Evolutionary conservation across 2,329 filamentous ascomycete genomes (phyloP), one percentile per base, ranked within the genome.

Genomic region (Aspergillus fumigatiaffinis): DNA sequence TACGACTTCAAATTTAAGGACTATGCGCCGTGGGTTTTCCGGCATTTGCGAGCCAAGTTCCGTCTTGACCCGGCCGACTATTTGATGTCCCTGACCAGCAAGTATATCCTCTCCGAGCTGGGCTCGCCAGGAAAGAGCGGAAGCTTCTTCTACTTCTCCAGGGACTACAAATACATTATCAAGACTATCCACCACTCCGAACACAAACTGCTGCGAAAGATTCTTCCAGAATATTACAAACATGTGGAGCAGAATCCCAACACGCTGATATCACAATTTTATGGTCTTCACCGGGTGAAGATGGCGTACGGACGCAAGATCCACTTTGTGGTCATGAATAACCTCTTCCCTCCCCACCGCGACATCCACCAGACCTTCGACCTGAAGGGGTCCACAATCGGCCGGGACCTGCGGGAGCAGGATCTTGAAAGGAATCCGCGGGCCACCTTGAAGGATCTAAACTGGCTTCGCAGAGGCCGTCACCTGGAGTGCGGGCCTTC

Each of bases 1-100:
- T 99, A 99, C 80, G 94, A 99, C 79, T 99, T 99, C 86, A 99
- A 99, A 77, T 99, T 99, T 83, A 99, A 99, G 79, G 94, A 99
- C 78, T 99, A 99, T 76, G 93, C 93, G n/a, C 94, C 94, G 56
- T 97, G 93, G 92, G 94, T 99, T 58, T 99, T 99, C 77, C 91
- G 94, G 68, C 91, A 92, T 76, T 83, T 99, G 47, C 90, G 94
- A 64, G 81, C 86, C 51, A 89, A 88, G 61, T 99, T 99, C 79
- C 87, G 89, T 66, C 85, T 97, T 55, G 94, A 99, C 71, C 94
- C 94, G 23, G 94, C 93, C 65, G 94, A 99, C 76, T 99, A 99
- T 73, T 86, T 99, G 60, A 95, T 99, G 87, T 99, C 94, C 7
- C 79, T 99, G 69, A 97, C 94, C 14, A 94, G 92, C 75, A 99